Base-by-base conservation (phyloP, 2,329 filamentous ascomycete genomes). In the Dactylellina sp. region DNA sequence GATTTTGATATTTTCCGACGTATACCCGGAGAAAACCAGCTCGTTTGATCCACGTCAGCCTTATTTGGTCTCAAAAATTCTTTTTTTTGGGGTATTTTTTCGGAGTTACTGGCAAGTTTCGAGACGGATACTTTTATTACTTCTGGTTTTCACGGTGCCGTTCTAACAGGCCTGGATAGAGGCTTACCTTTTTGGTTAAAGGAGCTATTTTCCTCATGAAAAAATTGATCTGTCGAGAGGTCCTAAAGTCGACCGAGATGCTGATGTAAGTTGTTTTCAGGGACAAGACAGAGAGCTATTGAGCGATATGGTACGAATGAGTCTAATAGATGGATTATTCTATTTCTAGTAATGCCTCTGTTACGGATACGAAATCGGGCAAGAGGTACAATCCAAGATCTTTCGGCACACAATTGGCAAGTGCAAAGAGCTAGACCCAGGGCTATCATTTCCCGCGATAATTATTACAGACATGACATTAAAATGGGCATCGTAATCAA, bases 271-370 rank as follows among this genome's bases (percentile, higher is more conserved):
- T 53, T 11, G 49, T 60, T 7, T 42, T 60, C 20, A 68, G 52
- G 20, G 63, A 68, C 11, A 47, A 52, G 53, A 59, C 63, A 2
- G 63, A 53, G n/a, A 68, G 42, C 2, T 68, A 68, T 16, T 68
- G 63, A 53, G 16, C 42, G n/a, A n/a, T n/a, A n/a, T n/a, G n/a
- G n/a, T n/a, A n/a, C n/a, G n/a, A n/a, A n/a, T n/a, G n/a, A n/a
- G n/a, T n/a, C n/a, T n/a, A n/a, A n/a, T n/a, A n/a, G n/a, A n/a
- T n/a, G n/a, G n/a, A n/a, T n/a, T n/a, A n/a, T n/a, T n/a, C n/a
- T n/a, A n/a, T n/a, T n/a, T 40, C 11, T 35, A 68, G 63, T 28
- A 52, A 68, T 25, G 63, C 53, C 16, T 42, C 63, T 7, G 9
- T 68, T 9, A 32, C 59, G 44, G 35, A 68, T 40, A 68, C 53